Base-by-base conservation (phyloP, 1,284 basidiomycete species). In the Hemileccinum hortonii region DNA sequence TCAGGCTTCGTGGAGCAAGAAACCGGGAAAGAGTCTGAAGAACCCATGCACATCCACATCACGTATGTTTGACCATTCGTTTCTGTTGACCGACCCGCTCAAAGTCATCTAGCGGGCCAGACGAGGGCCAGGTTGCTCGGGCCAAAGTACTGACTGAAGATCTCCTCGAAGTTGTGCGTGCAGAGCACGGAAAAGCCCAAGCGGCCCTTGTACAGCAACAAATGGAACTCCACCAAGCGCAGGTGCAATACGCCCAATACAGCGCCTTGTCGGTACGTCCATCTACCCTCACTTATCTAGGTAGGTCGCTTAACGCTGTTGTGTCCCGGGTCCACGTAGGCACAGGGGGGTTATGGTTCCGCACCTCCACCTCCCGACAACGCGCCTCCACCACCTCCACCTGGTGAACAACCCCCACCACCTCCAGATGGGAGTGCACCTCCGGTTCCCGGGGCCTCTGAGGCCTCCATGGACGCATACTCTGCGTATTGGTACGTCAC, bases 1-100 rank as follows among this genome's bases (percentile, higher is more conserved):
- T 96, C 93, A 18, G 97, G 96, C 0, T 99, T 97, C 69, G 85
- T 96, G 59, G 96, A 99, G 66, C 86, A 87, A 62, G 96, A 98
- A 59, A 97, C 94, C 0, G 92, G 94, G 1, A 77, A 85, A 61
- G 95, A 98, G 73, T 82, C 84, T 42, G 88, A 92, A 53, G 95
- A 98, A 65, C 91, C 93, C 1, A 90, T 97, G 83, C 93, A 95
- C 69, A 94, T 97, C 61, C 91, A 94, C 63, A 91, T 96, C 61
- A 93, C 92, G 92, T 94, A 62, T 37, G 84, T 74, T 21, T 40
- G 49, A 39, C 22, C 19, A 12, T 24, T 38, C 4, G 29, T 38
- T 40, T 33, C 18, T 32, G 19, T 39, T 16, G 21, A 54, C 57
- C 39, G 9, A 18, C 22, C 14, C 35, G 46, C 36, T 52, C 12